Evolutionary conservation across 2,329 filamentous ascomycete genomes (phyloP).

Genomic region (Botrytis pseudocinerea): DNA sequence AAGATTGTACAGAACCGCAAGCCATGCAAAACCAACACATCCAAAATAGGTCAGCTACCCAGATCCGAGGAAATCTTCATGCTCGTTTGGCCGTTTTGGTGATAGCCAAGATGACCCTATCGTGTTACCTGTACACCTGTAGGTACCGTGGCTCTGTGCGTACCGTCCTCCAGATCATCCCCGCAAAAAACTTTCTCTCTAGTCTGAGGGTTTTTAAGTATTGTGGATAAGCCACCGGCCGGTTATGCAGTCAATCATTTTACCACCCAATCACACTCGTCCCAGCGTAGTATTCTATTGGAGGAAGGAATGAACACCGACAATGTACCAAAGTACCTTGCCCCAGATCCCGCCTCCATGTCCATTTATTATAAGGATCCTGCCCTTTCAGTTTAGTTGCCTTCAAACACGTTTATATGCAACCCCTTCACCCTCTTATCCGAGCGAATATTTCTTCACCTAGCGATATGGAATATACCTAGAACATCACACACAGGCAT

Average conservation of each 20-base stretch:
- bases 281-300: too few relatives aligned
- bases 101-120: background rate
- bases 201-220: background rate
- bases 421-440: conserved; percentile 3
- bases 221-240: background rate
- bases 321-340: background rate
- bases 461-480: background rate
- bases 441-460: conserved; percentile 9
- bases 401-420: conserved; percentile 6
- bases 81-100: background rate
- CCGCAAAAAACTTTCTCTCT: background rate
- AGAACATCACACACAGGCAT: background rate
- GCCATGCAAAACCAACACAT: background rate
- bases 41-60: background rate
- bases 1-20: too few relatives aligned
- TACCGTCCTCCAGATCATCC: conserved; percentile 6
- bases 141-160: conserved; percentile 12
- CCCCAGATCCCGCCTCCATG: background rate
- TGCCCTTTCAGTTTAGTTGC: conserved; percentile 4
- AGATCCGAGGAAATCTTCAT: background rate
- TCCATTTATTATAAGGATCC: background rate
- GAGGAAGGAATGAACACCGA: background rate
- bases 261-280: background rate
- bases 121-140: conserved; percentile 2
- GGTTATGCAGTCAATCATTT: background rate